These are phyloP conservation scores for Penicillium chermesinum DNA, from an alignment of 495 filamentous ascomycete genomes.

Conservation along the genomic window DNA sequence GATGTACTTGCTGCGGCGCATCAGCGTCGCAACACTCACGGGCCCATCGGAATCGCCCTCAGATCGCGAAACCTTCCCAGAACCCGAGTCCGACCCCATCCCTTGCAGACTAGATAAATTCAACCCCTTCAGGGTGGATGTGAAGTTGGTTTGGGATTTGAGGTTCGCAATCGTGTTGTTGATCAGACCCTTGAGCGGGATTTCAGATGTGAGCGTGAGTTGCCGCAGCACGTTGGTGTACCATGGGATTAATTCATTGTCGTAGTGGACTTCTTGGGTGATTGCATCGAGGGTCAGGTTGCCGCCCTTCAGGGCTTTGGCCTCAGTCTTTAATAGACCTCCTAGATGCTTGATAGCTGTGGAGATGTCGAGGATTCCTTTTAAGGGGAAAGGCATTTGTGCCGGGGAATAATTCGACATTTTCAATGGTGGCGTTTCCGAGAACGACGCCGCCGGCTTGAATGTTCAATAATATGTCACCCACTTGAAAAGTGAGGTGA, in stretches of 20 bases:
- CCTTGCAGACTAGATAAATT: neutral
- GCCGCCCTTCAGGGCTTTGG: slow-evolving; percentile 21
- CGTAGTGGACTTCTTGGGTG: slow-evolving; percentile 23
- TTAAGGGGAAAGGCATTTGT: slow-evolving; percentile 51
- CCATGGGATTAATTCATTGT: slow-evolving; percentile 30
- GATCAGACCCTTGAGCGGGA: slow-evolving; percentile 24
- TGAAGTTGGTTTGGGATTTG: slow-evolving; percentile 6
- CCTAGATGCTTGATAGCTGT: slow-evolving; percentile 24
- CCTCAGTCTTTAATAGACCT: slow-evolving; percentile 22
- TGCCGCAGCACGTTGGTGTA: slow-evolving; percentile 32
- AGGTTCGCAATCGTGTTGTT: slow-evolving; percentile 29
- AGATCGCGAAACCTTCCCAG: too few species aligned
- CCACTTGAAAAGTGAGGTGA: slow-evolving; percentile 30
- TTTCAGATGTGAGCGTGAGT: slow-evolving; percentile 25
- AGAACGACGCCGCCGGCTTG: slow-evolving; percentile 32
- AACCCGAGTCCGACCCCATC: too few species aligned
- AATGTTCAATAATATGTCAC: slow-evolving; percentile 29
- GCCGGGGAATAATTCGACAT: slow-evolving; percentile 55
- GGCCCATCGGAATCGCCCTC: neutral
- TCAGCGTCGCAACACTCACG: slow-evolving; percentile 4
- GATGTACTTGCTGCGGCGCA: slow-evolving; percentile 13
- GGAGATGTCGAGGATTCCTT: slow-evolving; percentile 28
- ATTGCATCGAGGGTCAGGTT: slow-evolving; percentile 28
- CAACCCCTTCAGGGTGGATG: neutral
- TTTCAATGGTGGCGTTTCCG: slow-evolving; percentile 50